Base-by-base conservation (phyloP, 495 filamentous ascomycete species). In the Xylaria curta region DNA sequence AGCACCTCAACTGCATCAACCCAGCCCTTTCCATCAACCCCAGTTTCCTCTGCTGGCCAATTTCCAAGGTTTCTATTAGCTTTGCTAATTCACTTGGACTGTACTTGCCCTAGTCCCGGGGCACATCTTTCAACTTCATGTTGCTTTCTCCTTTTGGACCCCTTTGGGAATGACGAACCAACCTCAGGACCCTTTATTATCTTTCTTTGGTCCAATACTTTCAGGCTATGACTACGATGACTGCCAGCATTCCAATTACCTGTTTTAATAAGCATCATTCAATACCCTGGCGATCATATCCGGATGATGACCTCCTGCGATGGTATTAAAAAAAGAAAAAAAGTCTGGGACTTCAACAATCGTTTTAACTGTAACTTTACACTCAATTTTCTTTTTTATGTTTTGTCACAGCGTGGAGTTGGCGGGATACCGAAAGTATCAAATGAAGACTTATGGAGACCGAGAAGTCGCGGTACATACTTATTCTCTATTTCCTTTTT, bases 21-120 rank as follows among this genome's bases (percentile, higher is more conserved):
- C 80, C 66, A 74, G 81, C 54, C 81, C 84, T n/a, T 85, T 85
- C 68, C 84, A 87, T 71, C 84, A 87, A 68, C 77, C 82, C 46
- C 84, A 85, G 75, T 80, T 84, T 69, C 83, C 81, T 42, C 72
- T 85, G 46, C 82, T 84, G 66, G 73, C 82, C 49, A 79, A 81
- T 70, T 80, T 86, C 77, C 84, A 85, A 77, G 80, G 82, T 69
- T 86, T 82, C 79, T 87, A 85, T 78, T 86, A 82, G 77, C 70
- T 69, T 17, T 70, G 77, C 61, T 75, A 33, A 42, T 51, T 63
- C 3, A 17, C n/a, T 54, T 49, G 56, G 47, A 28, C 46, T 42
- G 59, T 42, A 33, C 10, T 8, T 31, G 56, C 17, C 40, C 54
- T 60, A 38, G 53, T 60, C 33, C 33, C 72, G 76, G 72, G 74